Conservation (phyloP, 176 grass and related monocot genomes). For the Ensete ventricosum region DNA sequence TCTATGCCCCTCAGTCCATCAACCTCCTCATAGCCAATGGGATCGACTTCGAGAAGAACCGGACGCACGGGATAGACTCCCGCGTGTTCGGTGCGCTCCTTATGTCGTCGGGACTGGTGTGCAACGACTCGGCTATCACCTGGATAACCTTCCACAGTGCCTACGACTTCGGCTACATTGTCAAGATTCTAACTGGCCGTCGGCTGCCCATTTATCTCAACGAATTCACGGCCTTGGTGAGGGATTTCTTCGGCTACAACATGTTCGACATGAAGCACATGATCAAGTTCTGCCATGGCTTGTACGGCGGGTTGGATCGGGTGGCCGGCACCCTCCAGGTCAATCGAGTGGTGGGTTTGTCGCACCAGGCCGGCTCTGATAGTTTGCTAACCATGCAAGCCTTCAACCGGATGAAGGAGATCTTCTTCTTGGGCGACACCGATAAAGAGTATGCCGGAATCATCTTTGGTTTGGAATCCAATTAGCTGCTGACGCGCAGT, state of each 20-base stretch:
- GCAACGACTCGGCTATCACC: background rate
- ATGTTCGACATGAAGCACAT: slow-evolving; percentile 10
- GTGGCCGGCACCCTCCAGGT: background rate
- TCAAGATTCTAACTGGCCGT: slow-evolving; percentile 13
- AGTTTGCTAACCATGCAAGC: background rate
- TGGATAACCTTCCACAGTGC: slow-evolving; percentile 26
- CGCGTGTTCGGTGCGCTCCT: background rate
- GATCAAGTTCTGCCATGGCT: background rate
- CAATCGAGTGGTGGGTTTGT: background rate
- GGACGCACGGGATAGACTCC: background rate
- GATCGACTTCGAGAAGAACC: slow-evolving; percentile 15
- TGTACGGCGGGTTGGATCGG: background rate
- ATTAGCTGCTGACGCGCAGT: background rate
- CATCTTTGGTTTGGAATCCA: background rate
- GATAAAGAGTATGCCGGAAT: background rate
- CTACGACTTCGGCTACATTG: slow-evolving; percentile 31
- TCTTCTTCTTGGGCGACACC: background rate
- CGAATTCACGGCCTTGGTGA: background rate
- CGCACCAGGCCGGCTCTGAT: slow-evolving; percentile 1
- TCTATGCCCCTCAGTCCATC: slow-evolving; percentile 21
- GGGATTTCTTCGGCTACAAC: background rate
- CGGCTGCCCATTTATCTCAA: background rate
- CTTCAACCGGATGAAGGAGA: background rate
- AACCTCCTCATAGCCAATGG: slow-evolving; percentile 13
- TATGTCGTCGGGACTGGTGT: background rate